Conservation (phyloP, 495 filamentous ascomycete genomes). For the Hypomontagnella monticulosa region DNA sequence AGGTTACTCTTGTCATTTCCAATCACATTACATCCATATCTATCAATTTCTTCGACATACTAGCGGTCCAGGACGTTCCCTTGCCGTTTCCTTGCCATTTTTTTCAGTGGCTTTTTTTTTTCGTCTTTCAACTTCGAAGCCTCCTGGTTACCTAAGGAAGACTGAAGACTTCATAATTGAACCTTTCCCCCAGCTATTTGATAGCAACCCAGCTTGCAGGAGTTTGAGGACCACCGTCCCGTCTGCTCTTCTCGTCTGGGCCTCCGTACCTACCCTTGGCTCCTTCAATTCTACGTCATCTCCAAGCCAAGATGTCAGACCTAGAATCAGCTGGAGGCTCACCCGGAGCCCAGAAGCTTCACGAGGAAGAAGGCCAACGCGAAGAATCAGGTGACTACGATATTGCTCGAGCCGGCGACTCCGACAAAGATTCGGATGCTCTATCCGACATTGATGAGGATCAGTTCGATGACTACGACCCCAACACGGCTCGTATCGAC, state of each 20-base stretch:
- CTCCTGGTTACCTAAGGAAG: too few species aligned
- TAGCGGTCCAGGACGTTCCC: too few species aligned
- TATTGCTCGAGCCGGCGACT: slow-evolving; percentile 58
- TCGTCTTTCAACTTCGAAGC: too few species aligned
- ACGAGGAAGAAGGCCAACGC: slow-evolving; percentile 49
- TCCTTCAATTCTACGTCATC: slow-evolving; percentile 11
- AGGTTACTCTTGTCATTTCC: too few species aligned
- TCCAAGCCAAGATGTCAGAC: slow-evolving; percentile 55
- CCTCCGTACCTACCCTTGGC: neutral
- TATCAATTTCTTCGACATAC: too few species aligned
- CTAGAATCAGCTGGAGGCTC: slow-evolving; percentile 45
- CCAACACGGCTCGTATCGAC: slow-evolving; percentile 76
- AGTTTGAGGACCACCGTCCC: neutral
- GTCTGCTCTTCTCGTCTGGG: neutral
- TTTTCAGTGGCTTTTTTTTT: too few species aligned
- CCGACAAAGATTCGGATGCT: slow-evolving; percentile 80
- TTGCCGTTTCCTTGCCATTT: too few species aligned
- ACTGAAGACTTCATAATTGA: neutral
- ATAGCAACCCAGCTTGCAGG: too few species aligned
- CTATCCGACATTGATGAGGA: slow-evolving; percentile 96
- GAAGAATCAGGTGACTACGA: slow-evolving; percentile 50
- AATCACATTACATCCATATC: too few species aligned
- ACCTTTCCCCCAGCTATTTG: neutral
- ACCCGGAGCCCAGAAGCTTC: slow-evolving; percentile 37
- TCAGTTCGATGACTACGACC: slow-evolving; percentile 91